These are phyloP conservation scores for Posidonia oceanica DNA, from an alignment of 116 monocot genomes.

Conservation along the genomic window DNA sequence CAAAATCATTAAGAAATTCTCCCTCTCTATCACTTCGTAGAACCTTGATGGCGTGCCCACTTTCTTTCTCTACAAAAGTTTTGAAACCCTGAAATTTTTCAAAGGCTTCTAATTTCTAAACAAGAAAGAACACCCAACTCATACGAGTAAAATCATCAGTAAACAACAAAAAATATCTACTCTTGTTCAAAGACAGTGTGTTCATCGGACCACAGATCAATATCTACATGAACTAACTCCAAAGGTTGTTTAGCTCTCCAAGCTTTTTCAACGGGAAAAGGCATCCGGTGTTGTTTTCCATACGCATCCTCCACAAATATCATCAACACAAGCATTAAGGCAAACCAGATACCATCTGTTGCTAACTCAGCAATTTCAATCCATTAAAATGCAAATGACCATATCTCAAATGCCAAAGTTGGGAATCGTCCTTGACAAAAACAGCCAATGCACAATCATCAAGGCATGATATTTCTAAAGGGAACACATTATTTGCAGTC, in stretches of 20 bases:
- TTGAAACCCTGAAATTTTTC: conserved; percentile 12
- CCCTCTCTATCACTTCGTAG: conserved; percentile 9
- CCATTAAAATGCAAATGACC: conserved; percentile 13
- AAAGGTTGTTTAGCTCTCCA: conserved; percentile 11
- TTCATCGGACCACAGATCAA: conserved; percentile 8
- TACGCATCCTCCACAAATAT: conserved; percentile 12
- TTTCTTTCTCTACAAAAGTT: conserved; percentile 9
- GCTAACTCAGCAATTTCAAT: conserved; percentile 6
- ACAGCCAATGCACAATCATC: background rate
- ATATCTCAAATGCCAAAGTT: conserved; percentile 9
- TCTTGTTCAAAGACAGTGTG: conserved; percentile 6
- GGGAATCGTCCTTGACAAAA: background rate
- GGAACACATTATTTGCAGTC: conserved; percentile 6
- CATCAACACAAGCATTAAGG: background rate
- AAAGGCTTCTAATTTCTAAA: conserved; percentile 15
- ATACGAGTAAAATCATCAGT: conserved; percentile 12
- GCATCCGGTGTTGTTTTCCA: conserved; percentile 13
- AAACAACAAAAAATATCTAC: conserved; percentile 15
- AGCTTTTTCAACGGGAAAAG: conserved; percentile 8
- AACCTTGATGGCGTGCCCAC: background rate
- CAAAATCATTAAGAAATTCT: conserved; percentile 3
- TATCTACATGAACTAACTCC: conserved; percentile 12
- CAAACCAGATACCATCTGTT: conserved; percentile 13
- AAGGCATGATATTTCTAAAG: background rate
- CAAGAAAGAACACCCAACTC: conserved; percentile 14